phyloP scores from a whole-genome alignment of 495 filamentous ascomycete species.

The Alectoria sarmentosa region DNA sequence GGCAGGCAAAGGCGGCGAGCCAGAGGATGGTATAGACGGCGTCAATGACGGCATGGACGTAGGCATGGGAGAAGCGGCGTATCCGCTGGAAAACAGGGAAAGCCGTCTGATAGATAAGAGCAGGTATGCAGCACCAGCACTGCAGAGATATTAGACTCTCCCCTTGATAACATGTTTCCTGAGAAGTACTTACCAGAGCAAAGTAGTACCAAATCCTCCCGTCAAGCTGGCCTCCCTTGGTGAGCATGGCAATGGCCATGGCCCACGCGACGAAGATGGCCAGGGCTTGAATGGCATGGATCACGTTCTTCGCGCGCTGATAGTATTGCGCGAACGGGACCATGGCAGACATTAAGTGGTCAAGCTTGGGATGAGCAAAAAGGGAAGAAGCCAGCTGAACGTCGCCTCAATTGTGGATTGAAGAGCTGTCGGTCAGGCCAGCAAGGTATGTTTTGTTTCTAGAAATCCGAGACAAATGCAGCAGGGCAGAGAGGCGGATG shows the following conservation, averaged over 20 bases:
- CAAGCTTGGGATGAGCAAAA: not conserved
- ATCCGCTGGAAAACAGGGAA: slow-evolving; percentile 81
- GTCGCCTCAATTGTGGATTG: not conserved
- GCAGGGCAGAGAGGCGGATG: not conserved
- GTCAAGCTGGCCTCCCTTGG: slow-evolving; percentile 53
- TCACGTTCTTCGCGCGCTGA: slow-evolving; percentile 36
- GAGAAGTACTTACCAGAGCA: slow-evolving; percentile 53
- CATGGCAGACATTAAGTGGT: not conserved
- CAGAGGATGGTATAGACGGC: slow-evolving; percentile 68
- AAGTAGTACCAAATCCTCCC: slow-evolving; percentile 71
- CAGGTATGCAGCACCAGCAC: slow-evolving; percentile 82
- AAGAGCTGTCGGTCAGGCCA: not conserved
- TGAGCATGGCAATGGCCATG: slow-evolving; percentile 67
- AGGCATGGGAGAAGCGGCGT: slow-evolving; percentile 69
- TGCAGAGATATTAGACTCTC: slow-evolving; percentile 30
- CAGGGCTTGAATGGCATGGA: slow-evolving; percentile 53
- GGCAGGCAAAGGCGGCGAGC: slow-evolving; percentile 73
- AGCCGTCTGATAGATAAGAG: slow-evolving; percentile 74
- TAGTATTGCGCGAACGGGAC: slow-evolving; percentile 5
- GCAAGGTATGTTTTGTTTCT: not conserved
- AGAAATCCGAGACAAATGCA: not conserved
- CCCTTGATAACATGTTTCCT: not conserved
- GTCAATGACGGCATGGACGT: slow-evolving; percentile 73
- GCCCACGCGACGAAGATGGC: slow-evolving; percentile 65
- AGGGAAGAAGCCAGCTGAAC: not conserved